Conservation (phyloP, 2,329 filamentous ascomycete genomes). For the Penicillium janthinellum region DNA sequence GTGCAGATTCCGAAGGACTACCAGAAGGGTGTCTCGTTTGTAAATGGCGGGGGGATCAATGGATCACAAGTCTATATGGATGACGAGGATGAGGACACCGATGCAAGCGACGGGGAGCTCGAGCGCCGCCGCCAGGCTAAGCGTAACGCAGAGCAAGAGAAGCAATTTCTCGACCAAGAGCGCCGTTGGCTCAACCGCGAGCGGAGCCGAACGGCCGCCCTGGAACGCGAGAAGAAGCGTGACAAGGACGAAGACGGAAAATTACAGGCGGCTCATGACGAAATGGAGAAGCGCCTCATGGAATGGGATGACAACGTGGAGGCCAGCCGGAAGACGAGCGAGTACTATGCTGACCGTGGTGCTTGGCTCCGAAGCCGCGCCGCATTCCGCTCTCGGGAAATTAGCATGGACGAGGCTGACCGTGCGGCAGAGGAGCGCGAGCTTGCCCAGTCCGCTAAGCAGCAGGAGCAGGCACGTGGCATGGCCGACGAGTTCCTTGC, state of each 20-base stretch:
- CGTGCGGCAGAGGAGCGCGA: slow-evolving; percentile 77
- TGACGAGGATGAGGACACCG: slow-evolving; percentile 80
- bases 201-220: slow-evolving; percentile 75
- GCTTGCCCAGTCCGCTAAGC: slow-evolving; percentile 65
- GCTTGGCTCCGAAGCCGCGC: slow-evolving; percentile 82
- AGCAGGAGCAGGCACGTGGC: slow-evolving; percentile 76
- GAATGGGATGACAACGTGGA: slow-evolving; percentile 94
- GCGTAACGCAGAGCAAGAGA: slow-evolving; percentile 74
- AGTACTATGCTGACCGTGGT: slow-evolving; percentile 85
- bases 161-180: slow-evolving; percentile 80
- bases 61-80: slow-evolving; percentile 57
- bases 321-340: slow-evolving; percentile 67
- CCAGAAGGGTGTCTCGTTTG: slow-evolving; percentile 77
- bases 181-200: slow-evolving; percentile 90
- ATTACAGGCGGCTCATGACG: slow-evolving; percentile 63
- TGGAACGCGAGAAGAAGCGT: slow-evolving; percentile 80
- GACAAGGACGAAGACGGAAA: slow-evolving; percentile 74
- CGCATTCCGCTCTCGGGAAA: slow-evolving; percentile 71
- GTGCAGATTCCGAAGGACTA: slow-evolving; percentile 69
- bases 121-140: slow-evolving; percentile 71
- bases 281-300: slow-evolving; percentile 69
- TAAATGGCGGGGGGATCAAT: slow-evolving; percentile 74
- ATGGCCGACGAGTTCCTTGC: slow-evolving; percentile 91
- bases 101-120: slow-evolving; percentile 84
- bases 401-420: slow-evolving; percentile 77